These are phyloP conservation scores for Fusarium sp. DNA, from an alignment of 2,329 filamentous ascomycete genomes.

Conservation along the genomic window DNA sequence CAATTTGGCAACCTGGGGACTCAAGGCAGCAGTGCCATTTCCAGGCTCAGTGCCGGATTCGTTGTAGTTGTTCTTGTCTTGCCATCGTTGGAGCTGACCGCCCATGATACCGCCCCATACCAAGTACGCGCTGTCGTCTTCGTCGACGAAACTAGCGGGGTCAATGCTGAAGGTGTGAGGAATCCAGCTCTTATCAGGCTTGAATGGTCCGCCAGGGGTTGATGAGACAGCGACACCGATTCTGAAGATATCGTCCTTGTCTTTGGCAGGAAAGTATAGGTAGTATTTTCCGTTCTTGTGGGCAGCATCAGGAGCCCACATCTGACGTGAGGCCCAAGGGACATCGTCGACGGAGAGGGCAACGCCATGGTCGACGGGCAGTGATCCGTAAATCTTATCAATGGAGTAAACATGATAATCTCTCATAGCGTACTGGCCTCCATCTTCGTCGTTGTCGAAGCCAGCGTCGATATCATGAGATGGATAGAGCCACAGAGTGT, in stretches of 20 bases:
- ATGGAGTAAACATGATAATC: conserved; percentile 26
- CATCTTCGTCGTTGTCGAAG: not conserved
- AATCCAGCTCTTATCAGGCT: conserved; percentile 24
- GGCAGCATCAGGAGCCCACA: conserved; percentile 29
- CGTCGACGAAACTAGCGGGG: conserved; percentile 13
- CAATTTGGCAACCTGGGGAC: conserved; percentile 21
- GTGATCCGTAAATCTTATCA: conserved; percentile 21
- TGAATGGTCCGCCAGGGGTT: conserved; percentile 19
- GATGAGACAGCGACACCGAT: conserved; percentile 23
- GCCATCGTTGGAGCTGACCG: conserved; percentile 22
- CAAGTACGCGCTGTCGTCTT: not conserved
- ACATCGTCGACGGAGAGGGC: conserved; percentile 14
- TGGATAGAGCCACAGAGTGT: conserved; percentile 9
- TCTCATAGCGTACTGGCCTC: conserved; percentile 14
- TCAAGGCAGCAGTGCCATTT: conserved; percentile 8
- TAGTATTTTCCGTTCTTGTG: conserved; percentile 32
- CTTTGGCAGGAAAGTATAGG: conserved; percentile 30
- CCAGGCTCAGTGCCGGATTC: conserved; percentile 12
- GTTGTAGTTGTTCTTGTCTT: conserved; percentile 19
- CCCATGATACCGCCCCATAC: conserved; percentile 21
- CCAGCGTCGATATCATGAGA: conserved; percentile 19
- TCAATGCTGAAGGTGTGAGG: conserved; percentile 25
- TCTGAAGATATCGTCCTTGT: conserved; percentile 22
- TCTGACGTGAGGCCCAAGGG: conserved; percentile 15
- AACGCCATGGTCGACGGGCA: conserved; percentile 5